Percentiles rank a stretch among this genome's conserved stretches.
Conservation (phyloP, 139 green algal species). For the Micractinium sp. region DNA sequence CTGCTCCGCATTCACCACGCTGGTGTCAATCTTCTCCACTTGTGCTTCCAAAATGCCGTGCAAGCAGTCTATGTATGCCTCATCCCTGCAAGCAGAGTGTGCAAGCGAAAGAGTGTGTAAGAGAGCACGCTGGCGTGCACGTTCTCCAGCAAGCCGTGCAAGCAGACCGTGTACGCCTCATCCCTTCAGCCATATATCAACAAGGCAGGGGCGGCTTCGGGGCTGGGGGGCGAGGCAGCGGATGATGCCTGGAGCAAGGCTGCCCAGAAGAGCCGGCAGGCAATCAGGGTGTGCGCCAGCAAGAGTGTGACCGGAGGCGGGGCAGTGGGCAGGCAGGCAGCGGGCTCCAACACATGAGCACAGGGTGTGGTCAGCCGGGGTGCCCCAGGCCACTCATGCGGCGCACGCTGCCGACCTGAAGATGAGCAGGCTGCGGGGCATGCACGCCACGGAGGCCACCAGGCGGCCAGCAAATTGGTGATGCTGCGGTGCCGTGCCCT, state of each 20-base stretch:
- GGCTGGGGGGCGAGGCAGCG: no score
- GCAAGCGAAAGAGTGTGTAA: background rate
- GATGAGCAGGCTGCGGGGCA: slow-evolving; percentile 23
- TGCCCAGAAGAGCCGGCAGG: no score
- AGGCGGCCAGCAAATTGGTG: background rate
- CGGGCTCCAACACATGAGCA: background rate
- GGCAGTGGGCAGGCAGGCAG: no score
- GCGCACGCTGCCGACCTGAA: background rate
- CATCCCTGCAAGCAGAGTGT: background rate
- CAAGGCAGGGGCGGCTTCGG: no score
- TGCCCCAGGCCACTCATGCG: background rate
- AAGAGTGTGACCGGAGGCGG: no score
- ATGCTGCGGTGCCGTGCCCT: background rate
- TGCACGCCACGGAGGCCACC: slow-evolving; percentile 15
- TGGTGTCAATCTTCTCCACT: slow-evolving; percentile 17
- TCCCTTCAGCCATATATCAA: background rate
- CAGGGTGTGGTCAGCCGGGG: background rate
- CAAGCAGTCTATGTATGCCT: slow-evolving; percentile 20
- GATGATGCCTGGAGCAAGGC: background rate
- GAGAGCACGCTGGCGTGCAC: slow-evolving; percentile 15
- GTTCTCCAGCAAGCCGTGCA: background rate
- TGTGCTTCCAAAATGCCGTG: slow-evolving; percentile 11
- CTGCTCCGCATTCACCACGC: slow-evolving; percentile 12
- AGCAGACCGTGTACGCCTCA: background rate
- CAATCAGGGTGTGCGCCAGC: no score